Base-by-base conservation (phyloP, 371 early-diverging fungal species). In the Apophysomyces trapeziformis region DNA sequence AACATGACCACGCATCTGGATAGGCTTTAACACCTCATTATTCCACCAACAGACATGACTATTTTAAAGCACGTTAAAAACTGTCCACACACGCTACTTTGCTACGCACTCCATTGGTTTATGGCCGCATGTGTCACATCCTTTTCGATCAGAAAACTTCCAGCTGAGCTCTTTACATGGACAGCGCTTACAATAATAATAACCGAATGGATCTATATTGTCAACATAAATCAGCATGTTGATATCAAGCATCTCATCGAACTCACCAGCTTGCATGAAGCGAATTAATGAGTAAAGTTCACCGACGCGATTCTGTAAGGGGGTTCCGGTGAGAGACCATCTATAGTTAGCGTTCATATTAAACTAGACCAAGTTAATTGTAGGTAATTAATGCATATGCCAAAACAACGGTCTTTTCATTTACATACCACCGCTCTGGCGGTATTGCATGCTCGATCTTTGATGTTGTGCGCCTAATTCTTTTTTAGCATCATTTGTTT, bases 1-100 rank as follows among this genome's bases (percentile, higher is more conserved):
- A 1, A 71, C 65, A 4, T 91, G 80, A 7, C 94, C 93, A 71
- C 84, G 84, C 12, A 71, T 76, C 76, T 96, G 97, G 60, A 99
- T 97, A 4, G 98, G 98, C 68, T 93, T 95, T 18, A 96, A 74
- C 9, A 99, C 91, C 63, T 95, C 95, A 58, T 88, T 79, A 77
- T 99, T 99, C 99, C 99, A 99, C 95, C 95, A 98, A 64, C 95
- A 94, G 16, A 91, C 89, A 76, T 97, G 98, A 36, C 81, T 85
- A 50, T 18, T 18, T 9, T 7, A n/a, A 45, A 45, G 0, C 46
- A 45, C 16, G 54, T 50, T n/a, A 18, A 7, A 50, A 26, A 18
- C 18, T 50, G 21, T n/a, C 9, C 9, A n/a, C 16, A 60, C 38
- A 38, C 13, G 14, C 60, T 14, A 62, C 26, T 13, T 38, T 21